A percentile compares a stretch with the other conserved stretches of the same genome.
These are phyloP conservation scores for Scedosporium aurantiacum DNA, from an alignment of 2,329 filamentous ascomycete species.

Conservation along the genomic window DNA sequence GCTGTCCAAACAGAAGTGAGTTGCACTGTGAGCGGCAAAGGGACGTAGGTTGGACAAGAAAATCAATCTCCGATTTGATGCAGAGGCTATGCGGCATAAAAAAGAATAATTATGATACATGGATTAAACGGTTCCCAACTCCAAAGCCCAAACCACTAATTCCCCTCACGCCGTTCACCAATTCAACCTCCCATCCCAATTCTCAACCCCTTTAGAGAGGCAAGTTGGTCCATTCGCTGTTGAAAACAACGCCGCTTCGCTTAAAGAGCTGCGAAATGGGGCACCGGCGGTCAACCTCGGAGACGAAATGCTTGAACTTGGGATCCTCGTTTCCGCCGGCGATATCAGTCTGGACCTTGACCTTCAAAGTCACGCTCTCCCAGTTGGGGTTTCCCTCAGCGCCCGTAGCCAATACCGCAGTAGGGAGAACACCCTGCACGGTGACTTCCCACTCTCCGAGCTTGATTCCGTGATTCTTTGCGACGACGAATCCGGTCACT, in stretches of 20 bases:
- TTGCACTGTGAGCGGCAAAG: no score
- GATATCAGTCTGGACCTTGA: slow-evolving; percentile 16
- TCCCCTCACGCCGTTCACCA: no score
- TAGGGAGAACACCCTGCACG: slow-evolving; percentile 15
- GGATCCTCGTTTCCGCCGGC: slow-evolving; percentile 9
- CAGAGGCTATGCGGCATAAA: no score
- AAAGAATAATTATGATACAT: no score
- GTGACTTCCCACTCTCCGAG: slow-evolving; percentile 16
- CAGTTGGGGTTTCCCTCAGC: slow-evolving; percentile 19
- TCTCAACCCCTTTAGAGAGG: not conserved
- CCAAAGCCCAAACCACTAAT: no score
- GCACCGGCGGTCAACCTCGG: slow-evolving; percentile 18
- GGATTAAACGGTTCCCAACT: no score
- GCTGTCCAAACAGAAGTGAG: no score
- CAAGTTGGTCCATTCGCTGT: slow-evolving; percentile 18
- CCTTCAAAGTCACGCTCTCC: slow-evolving; percentile 14
- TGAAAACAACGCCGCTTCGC: slow-evolving; percentile 15
- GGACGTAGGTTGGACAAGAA: no score
- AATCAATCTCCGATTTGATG: no score
- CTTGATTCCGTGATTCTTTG: slow-evolving; percentile 16
- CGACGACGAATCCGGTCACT: slow-evolving; percentile 18
- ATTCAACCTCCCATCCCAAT: no score
- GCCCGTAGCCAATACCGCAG: slow-evolving; percentile 15
- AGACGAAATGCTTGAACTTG: slow-evolving; percentile 14
- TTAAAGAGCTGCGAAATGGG: slow-evolving; percentile 19